A percentile compares a stretch with the other conserved stretches of the same genome.
These are phyloP conservation scores for Lasiodiplodia citricola DNA, from an alignment of 2,329 filamentous ascomycete species.

Conservation along the genomic window DNA sequence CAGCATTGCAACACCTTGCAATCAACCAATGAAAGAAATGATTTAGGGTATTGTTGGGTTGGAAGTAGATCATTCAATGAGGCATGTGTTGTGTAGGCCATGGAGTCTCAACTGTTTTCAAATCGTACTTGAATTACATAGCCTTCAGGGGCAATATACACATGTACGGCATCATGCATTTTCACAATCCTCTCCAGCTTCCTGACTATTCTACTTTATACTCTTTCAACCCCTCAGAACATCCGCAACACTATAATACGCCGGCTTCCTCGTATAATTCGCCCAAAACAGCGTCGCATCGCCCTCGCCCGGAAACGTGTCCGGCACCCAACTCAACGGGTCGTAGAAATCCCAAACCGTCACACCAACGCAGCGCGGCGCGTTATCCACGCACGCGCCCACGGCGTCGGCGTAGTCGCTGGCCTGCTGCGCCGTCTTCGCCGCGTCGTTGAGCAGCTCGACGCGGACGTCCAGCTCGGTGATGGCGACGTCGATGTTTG, in stretches of 20 bases:
- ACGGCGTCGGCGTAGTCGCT: conserved; percentile 51
- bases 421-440: conserved; percentile 53
- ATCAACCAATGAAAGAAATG: no score
- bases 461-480: conserved; percentile 67
- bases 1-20: no score
- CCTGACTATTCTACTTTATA: no score
- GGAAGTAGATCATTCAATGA: no score
- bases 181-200: not conserved
- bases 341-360: conserved; percentile 52
- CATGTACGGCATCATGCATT: no score
- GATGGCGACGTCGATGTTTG: conserved; percentile 59
- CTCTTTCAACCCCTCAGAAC: not conserved
- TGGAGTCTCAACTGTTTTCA: no score
- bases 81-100: no score
- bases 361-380: conserved; percentile 44
- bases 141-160: no score
- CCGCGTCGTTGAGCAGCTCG: conserved; percentile 51
- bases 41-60: no score
- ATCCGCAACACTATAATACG: conserved; percentile 41
- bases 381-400: conserved; percentile 43
- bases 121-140: no score
- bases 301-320: conserved; percentile 45
- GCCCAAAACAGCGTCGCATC: conserved; percentile 40
- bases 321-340: conserved; percentile 47
- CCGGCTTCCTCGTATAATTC: conserved; percentile 40